These are phyloP conservation scores for Coemansia sp. DNA, from an alignment of 192 early-diverging fungal genomes.

Conservation along the genomic window DNA sequence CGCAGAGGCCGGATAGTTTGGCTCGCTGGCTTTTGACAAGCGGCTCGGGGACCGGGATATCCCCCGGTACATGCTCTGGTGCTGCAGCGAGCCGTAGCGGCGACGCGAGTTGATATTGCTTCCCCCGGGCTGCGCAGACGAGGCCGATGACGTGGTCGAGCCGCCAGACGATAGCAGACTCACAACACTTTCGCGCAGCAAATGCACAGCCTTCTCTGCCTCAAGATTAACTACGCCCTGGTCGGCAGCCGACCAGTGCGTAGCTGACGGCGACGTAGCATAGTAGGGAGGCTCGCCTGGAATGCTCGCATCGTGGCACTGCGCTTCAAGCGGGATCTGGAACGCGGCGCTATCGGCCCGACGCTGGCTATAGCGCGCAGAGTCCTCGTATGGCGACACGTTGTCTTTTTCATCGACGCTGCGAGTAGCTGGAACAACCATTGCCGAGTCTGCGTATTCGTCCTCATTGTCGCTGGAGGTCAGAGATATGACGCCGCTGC, in stretches of 20 bases:
- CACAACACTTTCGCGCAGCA: constrained; percentile 45
- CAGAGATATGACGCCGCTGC: constrained; percentile 49
- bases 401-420: neutral
- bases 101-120: constrained; percentile 4
- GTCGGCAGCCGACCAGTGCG: neutral
- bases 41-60: constrained; percentile 30
- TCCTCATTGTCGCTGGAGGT: constrained; percentile 47
- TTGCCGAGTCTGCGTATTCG: constrained; percentile 9
- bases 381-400: neutral
- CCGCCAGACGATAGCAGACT: constrained; percentile 31
- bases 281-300: constrained; percentile 4
- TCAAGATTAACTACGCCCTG: neutral
- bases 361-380: neutral
- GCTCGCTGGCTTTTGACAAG: constrained; percentile 48
- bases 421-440: neutral
- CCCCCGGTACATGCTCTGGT: constrained; percentile 1
- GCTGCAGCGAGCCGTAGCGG: constrained; percentile 2
- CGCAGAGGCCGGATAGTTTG: constrained; percentile 41
- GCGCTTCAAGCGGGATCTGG: constrained; percentile 10
- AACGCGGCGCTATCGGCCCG: constrained; percentile 1
- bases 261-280: neutral
- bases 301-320: neutral
- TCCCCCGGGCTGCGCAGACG: constrained; percentile 21
- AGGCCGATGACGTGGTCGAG: constrained; percentile 19
- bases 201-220: constrained; percentile 29